phyloP scores from a whole-genome alignment of 2,329 filamentous ascomycete species.

The Leptosphaerulina australis region DNA sequence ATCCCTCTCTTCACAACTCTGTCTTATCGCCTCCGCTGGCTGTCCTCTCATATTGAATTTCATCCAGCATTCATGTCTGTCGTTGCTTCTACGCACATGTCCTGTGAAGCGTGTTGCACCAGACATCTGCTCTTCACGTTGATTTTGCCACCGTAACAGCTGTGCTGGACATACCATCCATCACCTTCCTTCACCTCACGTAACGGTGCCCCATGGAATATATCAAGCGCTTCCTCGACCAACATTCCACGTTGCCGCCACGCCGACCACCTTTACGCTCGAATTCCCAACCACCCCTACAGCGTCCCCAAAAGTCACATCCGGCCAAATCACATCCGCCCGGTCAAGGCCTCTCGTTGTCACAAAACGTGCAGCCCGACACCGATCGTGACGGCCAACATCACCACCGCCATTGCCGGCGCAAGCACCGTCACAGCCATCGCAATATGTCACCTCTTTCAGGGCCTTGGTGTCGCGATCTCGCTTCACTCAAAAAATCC shows the following conservation, averaged over 20 bases:
- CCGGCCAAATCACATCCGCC: neutral
- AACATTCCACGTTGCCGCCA: neutral
- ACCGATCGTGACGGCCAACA: neutral
- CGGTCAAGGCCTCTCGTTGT: neutral
- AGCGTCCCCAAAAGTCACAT: neutral
- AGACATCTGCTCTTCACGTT: neutral
- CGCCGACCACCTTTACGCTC: neutral
- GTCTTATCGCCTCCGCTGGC: too few relatives aligned
- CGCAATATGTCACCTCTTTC: constrained; percentile 27
- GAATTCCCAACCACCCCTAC: neutral
- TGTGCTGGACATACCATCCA: neutral
- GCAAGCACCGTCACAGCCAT: constrained; percentile 6
- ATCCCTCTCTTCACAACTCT: neutral
- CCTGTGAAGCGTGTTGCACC: neutral
- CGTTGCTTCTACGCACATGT: neutral
- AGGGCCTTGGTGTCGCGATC: constrained; percentile 36
- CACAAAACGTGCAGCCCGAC: neutral
- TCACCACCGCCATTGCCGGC: constrained; percentile 5
- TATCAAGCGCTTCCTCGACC: constrained; percentile 9
- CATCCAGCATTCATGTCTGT: too few relatives aligned
- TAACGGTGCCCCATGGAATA: constrained; percentile 11
- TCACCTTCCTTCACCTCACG: constrained; percentile 2
- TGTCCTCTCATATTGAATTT: too few relatives aligned
- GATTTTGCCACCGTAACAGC: neutral
- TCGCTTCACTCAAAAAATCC: constrained; percentile 33